A percentile compares a stretch with the other conserved stretches of the same genome.
phyloP scores from a whole-genome alignment of 1,284 basidiomycete genomes.

The Austropuccinia psidii region DNA sequence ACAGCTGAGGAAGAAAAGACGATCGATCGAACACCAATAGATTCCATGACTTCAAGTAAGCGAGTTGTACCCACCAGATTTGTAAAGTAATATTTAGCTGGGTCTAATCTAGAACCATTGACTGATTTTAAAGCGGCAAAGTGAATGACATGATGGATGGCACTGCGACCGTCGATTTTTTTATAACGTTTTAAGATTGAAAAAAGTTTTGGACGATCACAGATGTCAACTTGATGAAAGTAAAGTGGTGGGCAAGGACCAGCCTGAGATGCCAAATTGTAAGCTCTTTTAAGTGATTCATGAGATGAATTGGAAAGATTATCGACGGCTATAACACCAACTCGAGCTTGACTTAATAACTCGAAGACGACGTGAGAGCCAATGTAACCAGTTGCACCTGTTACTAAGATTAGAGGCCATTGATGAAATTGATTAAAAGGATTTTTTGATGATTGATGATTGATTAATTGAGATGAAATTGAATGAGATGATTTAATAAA shows the following conservation, averaged over 20 bases:
- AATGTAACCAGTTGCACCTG: conserved; percentile 31
- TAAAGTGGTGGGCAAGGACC: conserved; percentile 5
- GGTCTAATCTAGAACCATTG: conserved; percentile 12
- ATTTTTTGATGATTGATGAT: not conserved
- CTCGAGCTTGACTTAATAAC: conserved; percentile 8
- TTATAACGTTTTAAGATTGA: conserved; percentile 8
- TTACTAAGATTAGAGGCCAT: conserved; percentile 27
- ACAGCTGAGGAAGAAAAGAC: conserved; percentile 35
- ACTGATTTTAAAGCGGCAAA: conserved; percentile 34
- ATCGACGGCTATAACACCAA: conserved; percentile 21
- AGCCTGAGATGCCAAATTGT: not conserved
- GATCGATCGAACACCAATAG: not conserved
- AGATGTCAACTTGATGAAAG: conserved; percentile 21
- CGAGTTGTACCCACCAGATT: conserved; percentile 21
- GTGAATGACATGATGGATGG: conserved; percentile 29
- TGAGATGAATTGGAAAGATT: conserved; percentile 18
- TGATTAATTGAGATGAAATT: too few species aligned
- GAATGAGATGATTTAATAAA: too few species aligned
- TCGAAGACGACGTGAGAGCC: conserved; percentile 34
- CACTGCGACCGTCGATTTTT: not conserved
- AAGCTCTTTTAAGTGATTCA: conserved; percentile 4
- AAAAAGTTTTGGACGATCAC: not conserved
- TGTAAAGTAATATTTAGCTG: conserved; percentile 20
- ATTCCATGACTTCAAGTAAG: conserved; percentile 17
- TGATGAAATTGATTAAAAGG: not conserved